These are phyloP conservation scores for Silene coronaria DNA, from an alignment of 179 eudicot species.

Conservation along the genomic window DNA sequence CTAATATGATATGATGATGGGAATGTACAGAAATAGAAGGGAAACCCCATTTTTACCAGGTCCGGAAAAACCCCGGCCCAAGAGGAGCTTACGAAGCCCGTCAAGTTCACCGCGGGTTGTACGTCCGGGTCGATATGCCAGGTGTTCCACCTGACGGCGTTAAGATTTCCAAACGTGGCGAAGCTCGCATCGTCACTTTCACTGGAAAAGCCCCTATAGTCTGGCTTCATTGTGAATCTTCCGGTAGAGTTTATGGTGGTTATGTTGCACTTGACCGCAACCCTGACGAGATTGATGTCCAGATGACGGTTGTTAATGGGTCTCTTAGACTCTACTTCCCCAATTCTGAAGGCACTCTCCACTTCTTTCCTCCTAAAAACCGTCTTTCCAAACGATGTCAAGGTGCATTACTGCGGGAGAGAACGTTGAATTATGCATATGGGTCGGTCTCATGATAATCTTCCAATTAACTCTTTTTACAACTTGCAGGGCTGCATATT, in stretches of 20 bases:
- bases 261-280: conserved; percentile 7
- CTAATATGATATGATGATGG: not conserved
- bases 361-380: not conserved
- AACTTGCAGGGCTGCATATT: not conserved
- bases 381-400: too few relatives aligned
- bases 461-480: too few relatives aligned
- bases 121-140: conserved; percentile 18
- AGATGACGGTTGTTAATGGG: not conserved
- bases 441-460: not conserved
- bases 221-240: not conserved
- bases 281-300: conserved; percentile 5
- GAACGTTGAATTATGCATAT: too few relatives aligned
- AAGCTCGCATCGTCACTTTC: not conserved
- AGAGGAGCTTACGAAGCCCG: too few relatives aligned
- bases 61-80: too few relatives aligned
- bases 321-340: not conserved
- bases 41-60: too few relatives aligned
- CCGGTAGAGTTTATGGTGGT: conserved; percentile 6
- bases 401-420: too few relatives aligned
- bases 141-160: conserved; percentile 6
- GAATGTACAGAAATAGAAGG: too few relatives aligned
- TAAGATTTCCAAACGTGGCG: not conserved
- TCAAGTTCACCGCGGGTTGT: not conserved
- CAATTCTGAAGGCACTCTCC: not conserved
- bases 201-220: conserved; percentile 4